Percentiles rank a stretch among this genome's conserved stretches.
phyloP scores from a whole-genome alignment of 192 early-diverging fungal species.

The Gonapodya prolifera region DNA sequence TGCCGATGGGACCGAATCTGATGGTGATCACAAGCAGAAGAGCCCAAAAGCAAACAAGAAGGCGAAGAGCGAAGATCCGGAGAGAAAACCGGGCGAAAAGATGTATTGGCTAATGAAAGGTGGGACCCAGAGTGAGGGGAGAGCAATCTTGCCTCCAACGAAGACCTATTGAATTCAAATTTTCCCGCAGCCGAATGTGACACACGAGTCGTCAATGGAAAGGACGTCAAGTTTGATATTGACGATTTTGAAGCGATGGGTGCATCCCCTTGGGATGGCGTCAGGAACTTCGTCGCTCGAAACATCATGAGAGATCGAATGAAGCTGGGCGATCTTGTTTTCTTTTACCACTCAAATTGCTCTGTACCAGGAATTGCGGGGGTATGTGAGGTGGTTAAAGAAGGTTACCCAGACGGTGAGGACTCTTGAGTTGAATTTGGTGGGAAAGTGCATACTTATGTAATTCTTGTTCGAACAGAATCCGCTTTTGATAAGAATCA shows the following conservation, averaged over 20 bases:
- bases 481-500: constrained; percentile 60
- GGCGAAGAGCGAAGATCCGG: not conserved
- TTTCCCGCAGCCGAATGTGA: constrained; percentile 46
- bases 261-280: constrained; percentile 66
- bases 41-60: too few relatives aligned
- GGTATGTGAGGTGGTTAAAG: constrained; percentile 36
- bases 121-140: not conserved
- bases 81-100: constrained; percentile 4
- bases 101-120: constrained; percentile 70
- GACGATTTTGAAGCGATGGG: constrained; percentile 45
- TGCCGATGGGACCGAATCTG: too few relatives aligned
- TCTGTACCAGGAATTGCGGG: constrained; percentile 74
- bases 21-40: too few relatives aligned
- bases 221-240: constrained; percentile 59
- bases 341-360: constrained; percentile 86
- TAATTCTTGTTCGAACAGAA: constrained; percentile 14
- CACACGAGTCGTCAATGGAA: constrained; percentile 44
- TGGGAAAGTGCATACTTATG: not conserved
- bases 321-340: constrained; percentile 50
- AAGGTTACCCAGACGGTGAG: constrained; percentile 57
- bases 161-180: too few relatives aligned
- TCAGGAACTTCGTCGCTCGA: constrained; percentile 68
- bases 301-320: constrained; percentile 68
- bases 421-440: not conserved
- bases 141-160: not conserved